These are phyloP conservation scores for Penicillium malachiteum DNA, from an alignment of 495 filamentous ascomycete genomes.

Conservation along the genomic window DNA sequence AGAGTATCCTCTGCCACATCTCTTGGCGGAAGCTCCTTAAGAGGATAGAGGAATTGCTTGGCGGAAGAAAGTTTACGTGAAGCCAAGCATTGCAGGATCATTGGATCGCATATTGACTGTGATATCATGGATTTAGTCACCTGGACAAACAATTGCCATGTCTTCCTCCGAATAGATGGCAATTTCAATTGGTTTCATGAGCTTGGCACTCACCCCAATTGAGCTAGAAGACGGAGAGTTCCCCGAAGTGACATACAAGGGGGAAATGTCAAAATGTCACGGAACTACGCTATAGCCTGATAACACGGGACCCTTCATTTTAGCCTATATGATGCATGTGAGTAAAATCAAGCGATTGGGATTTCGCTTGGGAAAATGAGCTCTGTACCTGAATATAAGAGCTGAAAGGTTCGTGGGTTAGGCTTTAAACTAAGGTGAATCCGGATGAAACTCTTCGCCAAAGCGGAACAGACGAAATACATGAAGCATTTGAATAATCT, in stretches of 20 bases:
- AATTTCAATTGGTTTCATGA: neutral
- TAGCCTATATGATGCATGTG: neutral
- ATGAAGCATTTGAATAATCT: neutral
- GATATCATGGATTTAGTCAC: too few relatives aligned
- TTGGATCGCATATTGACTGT: too few relatives aligned
- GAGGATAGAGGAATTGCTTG: too few relatives aligned
- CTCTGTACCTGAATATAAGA: neutral
- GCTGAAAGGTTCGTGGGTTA: neutral
- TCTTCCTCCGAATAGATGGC: neutral
- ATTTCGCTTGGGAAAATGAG: neutral
- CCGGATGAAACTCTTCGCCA: too few relatives aligned
- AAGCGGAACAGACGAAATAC: too few relatives aligned
- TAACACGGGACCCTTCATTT: neutral
- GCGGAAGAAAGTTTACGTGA: too few relatives aligned
- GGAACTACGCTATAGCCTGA: slow-evolving; percentile 3
- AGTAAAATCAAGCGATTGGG: neutral
- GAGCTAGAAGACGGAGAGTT: neutral
- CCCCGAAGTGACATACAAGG: neutral
- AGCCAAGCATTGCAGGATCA: too few relatives aligned
- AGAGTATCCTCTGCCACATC: too few relatives aligned
- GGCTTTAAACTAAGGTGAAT: neutral
- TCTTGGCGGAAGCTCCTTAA: too few relatives aligned
- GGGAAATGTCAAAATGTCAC: slow-evolving; percentile 1
- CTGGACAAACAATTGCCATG: too few relatives aligned
- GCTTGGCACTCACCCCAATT: neutral